These are phyloP conservation scores for maize (Zea mays) DNA, from an alignment of 176 grass and related monocot species.

Conservation along the genomic window Zm-B73-REFERENCE-NAM-5.0 NC_050097.1:18529001-18529500, in stretches of 20 bases:
- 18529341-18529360: constrained; percentile 21
- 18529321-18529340: not conserved
- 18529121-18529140: constrained; percentile 42
- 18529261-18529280: not conserved
- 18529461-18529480: too few relatives aligned
- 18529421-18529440: too few relatives aligned
- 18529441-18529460: too few relatives aligned
- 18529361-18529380: constrained; percentile 6
- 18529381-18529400: constrained; percentile 23
- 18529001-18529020: not conserved
- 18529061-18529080: constrained; percentile 13
- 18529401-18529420: too few relatives aligned
- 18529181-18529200: not conserved
- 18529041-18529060: constrained; percentile 33
- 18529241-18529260: constrained; percentile 28
- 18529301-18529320: constrained; percentile 19
- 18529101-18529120: constrained; percentile 4
- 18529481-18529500: too few relatives aligned
- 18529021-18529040: not conserved
- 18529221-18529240: constrained; percentile 40
- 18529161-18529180: not conserved
- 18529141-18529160: constrained; percentile 26
- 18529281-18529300: constrained; percentile 32
- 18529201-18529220: constrained; percentile 33
- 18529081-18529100: constrained; percentile 14